A percentile compares a stretch with the other conserved stretches of the same genome.
phyloP scores from a whole-genome alignment of 176 grass and related monocot genomes.

The Rhipidocladum racemiflorum region DNA sequence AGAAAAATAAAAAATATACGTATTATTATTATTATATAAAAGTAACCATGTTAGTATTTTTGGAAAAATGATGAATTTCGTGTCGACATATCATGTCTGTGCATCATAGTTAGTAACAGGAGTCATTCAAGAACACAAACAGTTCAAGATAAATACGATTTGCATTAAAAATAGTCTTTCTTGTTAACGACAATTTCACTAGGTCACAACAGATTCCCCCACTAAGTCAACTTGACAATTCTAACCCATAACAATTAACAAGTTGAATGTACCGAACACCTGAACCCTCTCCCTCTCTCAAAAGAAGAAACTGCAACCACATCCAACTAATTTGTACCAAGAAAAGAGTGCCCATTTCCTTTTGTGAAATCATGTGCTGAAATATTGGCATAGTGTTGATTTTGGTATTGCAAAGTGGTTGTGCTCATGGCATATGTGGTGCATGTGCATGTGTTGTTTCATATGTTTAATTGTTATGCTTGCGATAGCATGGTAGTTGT shows the following conservation, averaged over 20 bases:
- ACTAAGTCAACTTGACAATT: background rate
- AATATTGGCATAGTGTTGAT: too few relatives aligned
- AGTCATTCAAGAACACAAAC: background rate
- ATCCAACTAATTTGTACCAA: background rate
- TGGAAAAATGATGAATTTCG: too few relatives aligned
- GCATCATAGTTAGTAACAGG: background rate
- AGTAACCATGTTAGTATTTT: too few relatives aligned
- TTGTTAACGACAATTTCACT: background rate
- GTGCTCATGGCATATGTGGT: too few relatives aligned
- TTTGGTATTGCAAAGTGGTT: too few relatives aligned
- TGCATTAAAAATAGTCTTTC: background rate
- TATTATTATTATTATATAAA: too few relatives aligned
- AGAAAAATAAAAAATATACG: too few relatives aligned
- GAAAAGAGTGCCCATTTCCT: background rate
- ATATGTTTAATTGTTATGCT: too few relatives aligned
- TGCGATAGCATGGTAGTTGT: too few relatives aligned
- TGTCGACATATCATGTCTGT: too few relatives aligned
- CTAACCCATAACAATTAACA: background rate
- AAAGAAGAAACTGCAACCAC: background rate
- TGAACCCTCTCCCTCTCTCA: background rate
- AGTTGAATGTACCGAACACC: background rate
- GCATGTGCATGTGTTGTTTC: too few relatives aligned
- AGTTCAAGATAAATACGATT: background rate
- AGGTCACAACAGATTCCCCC: background rate
- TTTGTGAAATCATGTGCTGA: too few relatives aligned